Evolutionary conservation across 148 eudicot species (phyloP).

Genomic region (Talinum fruticosum): DNA sequence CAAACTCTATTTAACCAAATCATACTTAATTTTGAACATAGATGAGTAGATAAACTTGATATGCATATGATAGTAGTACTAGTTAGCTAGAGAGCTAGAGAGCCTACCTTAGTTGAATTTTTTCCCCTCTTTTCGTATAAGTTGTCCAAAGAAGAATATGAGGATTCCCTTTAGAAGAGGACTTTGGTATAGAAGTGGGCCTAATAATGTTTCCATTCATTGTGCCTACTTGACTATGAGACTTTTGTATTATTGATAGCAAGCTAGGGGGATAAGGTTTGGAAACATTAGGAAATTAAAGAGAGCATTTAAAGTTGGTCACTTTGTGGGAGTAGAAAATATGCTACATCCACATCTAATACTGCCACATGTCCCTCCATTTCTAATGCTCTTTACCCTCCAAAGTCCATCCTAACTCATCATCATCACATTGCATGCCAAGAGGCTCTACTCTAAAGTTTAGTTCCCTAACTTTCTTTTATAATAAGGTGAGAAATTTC

Average conservation of each 20-base stretch:
- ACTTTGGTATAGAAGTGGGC: not conserved
- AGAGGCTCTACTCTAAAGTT: not conserved
- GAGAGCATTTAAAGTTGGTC: not conserved
- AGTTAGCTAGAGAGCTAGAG: too few species aligned
- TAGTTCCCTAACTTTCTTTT: not conserved
- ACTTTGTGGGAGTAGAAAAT: not conserved
- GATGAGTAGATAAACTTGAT: too few species aligned
- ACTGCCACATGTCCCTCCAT: slow-evolving; percentile 6
- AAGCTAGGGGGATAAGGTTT: not conserved
- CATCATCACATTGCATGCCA: not conserved
- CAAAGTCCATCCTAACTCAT: slow-evolving; percentile 4
- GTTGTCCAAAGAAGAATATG: not conserved
- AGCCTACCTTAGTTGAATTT: too few species aligned
- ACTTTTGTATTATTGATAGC: slow-evolving; percentile 1
- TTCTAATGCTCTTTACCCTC: not conserved
- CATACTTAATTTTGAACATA: too few species aligned
- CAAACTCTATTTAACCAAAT: too few species aligned
- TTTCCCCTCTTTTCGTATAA: too few species aligned
- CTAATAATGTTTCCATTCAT: slow-evolving; percentile 3
- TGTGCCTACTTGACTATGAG: not conserved
- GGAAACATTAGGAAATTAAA: not conserved
- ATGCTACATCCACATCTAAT: not conserved
- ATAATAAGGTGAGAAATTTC: too few species aligned
- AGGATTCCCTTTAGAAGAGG: not conserved
- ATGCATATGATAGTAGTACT: too few species aligned